phyloP scores from a whole-genome alignment of 1,284 basidiomycete species.

The Ceratobasidium theobromae region DNA sequence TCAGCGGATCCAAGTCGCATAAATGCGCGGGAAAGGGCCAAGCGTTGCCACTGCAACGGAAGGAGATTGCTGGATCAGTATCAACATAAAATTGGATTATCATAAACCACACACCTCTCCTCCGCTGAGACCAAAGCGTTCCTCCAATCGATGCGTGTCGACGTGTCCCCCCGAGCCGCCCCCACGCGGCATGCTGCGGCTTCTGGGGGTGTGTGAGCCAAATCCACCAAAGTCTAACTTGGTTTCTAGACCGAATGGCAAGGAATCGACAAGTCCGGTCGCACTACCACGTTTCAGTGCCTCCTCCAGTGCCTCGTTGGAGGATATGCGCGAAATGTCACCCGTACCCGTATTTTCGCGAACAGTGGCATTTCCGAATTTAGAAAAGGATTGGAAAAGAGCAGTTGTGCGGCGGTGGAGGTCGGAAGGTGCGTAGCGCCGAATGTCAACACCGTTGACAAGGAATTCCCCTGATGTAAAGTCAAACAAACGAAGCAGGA shows the following conservation, averaged over 20 bases:
- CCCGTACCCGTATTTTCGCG: constrained; percentile 76
- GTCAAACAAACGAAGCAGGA: constrained; percentile 73
- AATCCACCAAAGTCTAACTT: constrained; percentile 60
- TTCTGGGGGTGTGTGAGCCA: constrained; percentile 41
- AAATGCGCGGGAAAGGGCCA: constrained; percentile 80
- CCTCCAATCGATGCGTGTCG: constrained; percentile 2
- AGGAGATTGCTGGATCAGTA: constrained; percentile 16
- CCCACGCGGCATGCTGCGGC: constrained; percentile 9
- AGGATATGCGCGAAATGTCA: constrained; percentile 51
- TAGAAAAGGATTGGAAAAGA: constrained; percentile 82
- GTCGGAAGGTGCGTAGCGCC: constrained; percentile 61
- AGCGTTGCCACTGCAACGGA: constrained; percentile 72
- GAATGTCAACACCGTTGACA: constrained; percentile 68
- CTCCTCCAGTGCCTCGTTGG: constrained; percentile 51
- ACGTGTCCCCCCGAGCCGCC: constrained; percentile 3
- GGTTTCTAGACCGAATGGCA: constrained; percentile 68
- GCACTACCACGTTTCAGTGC: constrained; percentile 70
- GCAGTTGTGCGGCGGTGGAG: constrained; percentile 70
- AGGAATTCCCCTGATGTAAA: constrained; percentile 64
- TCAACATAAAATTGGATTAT: constrained; percentile 3
- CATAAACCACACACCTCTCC: constrained; percentile 12
- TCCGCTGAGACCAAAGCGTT: constrained; percentile 23
- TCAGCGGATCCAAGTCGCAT: constrained; percentile 77
- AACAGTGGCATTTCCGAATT: constrained; percentile 65
- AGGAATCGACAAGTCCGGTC: constrained; percentile 56